Base-by-base conservation (phyloP, 345 rosid genomes). In the Hibiscus syriacus region DNA sequence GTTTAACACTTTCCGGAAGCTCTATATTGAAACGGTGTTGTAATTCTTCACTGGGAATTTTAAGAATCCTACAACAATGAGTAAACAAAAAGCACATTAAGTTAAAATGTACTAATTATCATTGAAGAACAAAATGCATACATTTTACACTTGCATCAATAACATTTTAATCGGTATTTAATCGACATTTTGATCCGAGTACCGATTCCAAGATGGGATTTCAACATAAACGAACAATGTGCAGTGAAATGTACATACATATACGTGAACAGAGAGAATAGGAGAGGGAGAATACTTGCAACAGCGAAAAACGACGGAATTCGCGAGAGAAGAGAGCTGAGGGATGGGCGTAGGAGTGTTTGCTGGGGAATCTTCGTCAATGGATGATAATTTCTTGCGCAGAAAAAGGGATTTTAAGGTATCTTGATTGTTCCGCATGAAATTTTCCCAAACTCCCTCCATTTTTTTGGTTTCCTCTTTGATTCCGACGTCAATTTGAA, bases 281-380 rank as follows among this genome's bases (percentile, higher is more conserved):
- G n/a, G n/a, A n/a, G n/a, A 49, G 23, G 19, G 54, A 6, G 53
- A 17, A 23, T 79, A 86, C 98, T 78, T 84, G 80, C 96, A 85
- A 73, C 92, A 90, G 74, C 95, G 94, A 55, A 83, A 73, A 77
- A 90, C 96, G 74, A 93, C 96, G 77, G 96, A 86, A 70, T 93
- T 89, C 52, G 97, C 94, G 75, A 89, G 79, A 41, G 83, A 67
- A 39, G 97, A 90, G 75, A 90, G 92, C n/a, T 78, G 92, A 60
- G 96, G 97, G 50, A 93, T 82, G 17, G 86, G 83, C 67, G 68
- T 74, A 20, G 87, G 90, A 32, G 93, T 8, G 85, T 68, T 69
- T 78, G 6, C 36, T 22, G 25, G 73, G 65, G 67, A 55, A 30
- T 71, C 81, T 9, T 79, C 82, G 6, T 74, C 80, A 48, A 48